phyloP scores from a whole-genome alignment of 371 early-diverging fungal genomes.

The Paraphysoderma sedebokerense region DNA sequence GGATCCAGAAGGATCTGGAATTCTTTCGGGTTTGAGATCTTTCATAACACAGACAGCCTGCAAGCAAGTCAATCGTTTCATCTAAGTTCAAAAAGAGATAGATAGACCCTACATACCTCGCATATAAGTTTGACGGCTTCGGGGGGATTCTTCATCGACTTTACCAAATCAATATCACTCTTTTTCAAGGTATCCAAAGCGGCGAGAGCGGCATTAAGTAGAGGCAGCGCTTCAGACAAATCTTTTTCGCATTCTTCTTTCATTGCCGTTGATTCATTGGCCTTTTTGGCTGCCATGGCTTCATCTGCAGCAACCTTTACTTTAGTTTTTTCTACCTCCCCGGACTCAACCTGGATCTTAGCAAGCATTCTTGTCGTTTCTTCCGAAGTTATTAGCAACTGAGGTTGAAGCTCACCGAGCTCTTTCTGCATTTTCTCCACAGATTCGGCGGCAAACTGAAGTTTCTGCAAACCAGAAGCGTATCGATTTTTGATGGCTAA shows the following conservation, averaged over 20 bases:
- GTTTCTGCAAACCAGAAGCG: slow-evolving; percentile 32
- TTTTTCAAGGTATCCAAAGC: slow-evolving; percentile 35
- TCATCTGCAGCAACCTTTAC: slow-evolving; percentile 27
- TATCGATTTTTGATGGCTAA: slow-evolving; percentile 26
- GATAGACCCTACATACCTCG: too few species aligned
- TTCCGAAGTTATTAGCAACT: slow-evolving; percentile 34
- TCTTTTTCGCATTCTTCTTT: slow-evolving; percentile 36
- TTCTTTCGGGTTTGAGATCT: slow-evolving; percentile 37
- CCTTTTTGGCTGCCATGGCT: slow-evolving; percentile 26
- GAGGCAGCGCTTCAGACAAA: slow-evolving; percentile 36
- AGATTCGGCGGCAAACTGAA: slow-evolving; percentile 33
- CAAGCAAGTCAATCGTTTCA: too few species aligned
- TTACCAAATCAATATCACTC: slow-evolving; percentile 39
- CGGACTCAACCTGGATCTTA: slow-evolving; percentile 30
- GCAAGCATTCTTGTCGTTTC: slow-evolving; percentile 36
- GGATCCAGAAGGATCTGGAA: slow-evolving; percentile 31
- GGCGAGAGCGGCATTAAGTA: slow-evolving; percentile 34
- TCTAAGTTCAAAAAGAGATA: too few species aligned
- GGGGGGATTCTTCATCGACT: slow-evolving; percentile 44
- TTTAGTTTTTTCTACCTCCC: slow-evolving; percentile 31
- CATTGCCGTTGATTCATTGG: slow-evolving; percentile 34
- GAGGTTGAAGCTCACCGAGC: slow-evolving; percentile 35
- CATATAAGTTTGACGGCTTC: slow-evolving; percentile 45
- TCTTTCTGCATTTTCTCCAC: slow-evolving; percentile 36
- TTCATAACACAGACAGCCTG: slow-evolving; percentile 45